Percentiles rank a stretch among this genome's conserved stretches.
Evolutionary conservation across 75 land plant genomes (phyloP).

Genomic region (Cryptomeria japonica): DNA sequence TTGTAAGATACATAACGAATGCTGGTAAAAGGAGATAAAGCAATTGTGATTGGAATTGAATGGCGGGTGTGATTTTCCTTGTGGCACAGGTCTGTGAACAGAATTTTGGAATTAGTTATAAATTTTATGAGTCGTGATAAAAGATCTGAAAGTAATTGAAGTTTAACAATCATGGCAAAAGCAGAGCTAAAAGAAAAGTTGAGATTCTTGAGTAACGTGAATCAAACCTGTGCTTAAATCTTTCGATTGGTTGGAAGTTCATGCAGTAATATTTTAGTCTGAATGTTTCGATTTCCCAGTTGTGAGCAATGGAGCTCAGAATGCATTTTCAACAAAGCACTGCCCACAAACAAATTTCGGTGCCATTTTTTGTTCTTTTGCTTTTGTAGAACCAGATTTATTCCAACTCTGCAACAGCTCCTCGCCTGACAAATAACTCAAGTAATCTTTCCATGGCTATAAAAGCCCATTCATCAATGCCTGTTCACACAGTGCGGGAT

Average conservation of each 20-base stretch:
- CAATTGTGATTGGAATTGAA: too few species aligned
- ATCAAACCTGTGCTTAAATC: background rate
- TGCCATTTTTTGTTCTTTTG: background rate
- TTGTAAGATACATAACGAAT: too few species aligned
- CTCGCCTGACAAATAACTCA: background rate
- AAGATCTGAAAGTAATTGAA: too few species aligned
- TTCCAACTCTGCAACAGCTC: background rate
- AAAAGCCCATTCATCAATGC: background rate
- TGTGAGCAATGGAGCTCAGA: background rate
- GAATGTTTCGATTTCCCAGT: background rate
- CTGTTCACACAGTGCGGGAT: background rate
- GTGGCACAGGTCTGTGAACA: too few species aligned
- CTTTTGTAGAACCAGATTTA: background rate
- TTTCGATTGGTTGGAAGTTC: background rate
- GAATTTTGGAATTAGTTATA: too few species aligned
- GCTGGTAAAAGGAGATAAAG: too few species aligned
- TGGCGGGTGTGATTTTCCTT: too few species aligned
- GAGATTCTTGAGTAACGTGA: background rate
- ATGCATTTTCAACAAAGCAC: background rate
- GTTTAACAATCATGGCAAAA: background rate
- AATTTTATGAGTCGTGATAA: too few species aligned
- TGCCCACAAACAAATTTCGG: background rate
- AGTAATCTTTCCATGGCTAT: background rate
- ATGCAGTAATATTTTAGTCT: background rate
- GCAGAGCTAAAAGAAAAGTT: background rate